Percentiles rank a stretch among this genome's conserved stretches.
phyloP scores from a whole-genome alignment of 768 basidiomycete species.

The Suillus alpinus region DNA sequence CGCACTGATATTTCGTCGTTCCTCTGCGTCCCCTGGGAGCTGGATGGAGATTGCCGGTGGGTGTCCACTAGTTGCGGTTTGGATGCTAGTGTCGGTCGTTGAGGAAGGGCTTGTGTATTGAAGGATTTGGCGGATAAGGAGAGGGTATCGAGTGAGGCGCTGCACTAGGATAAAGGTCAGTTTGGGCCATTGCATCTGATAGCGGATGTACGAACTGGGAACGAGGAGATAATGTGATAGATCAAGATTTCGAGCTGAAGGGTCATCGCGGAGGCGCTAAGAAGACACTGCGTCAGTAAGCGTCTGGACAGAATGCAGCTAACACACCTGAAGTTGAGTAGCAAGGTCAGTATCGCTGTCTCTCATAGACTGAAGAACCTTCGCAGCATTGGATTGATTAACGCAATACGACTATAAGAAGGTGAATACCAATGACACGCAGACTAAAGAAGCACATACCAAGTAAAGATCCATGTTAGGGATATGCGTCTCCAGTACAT shows the following conservation, averaged over 20 bases:
- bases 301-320: neutral
- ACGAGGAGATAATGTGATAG: slow-evolving; percentile 86
- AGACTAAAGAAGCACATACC: slow-evolving; percentile 38
- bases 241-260: slow-evolving; percentile 76
- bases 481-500: slow-evolving; percentile 74
- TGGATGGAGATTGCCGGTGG: slow-evolving; percentile 1
- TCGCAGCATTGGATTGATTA: slow-evolving; percentile 78
- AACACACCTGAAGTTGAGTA: slow-evolving; percentile 59
- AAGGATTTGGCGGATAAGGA: slow-evolving; percentile 83
- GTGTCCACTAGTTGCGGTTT: neutral
- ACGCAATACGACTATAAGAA: slow-evolving; percentile 78
- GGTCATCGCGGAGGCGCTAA: slow-evolving; percentile 74
- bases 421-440: neutral
- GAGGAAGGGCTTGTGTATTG: slow-evolving; percentile 67
- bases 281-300: neutral
- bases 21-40: slow-evolving; percentile 33
- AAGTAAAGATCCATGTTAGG: slow-evolving; percentile 76
- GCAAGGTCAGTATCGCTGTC: slow-evolving; percentile 65
- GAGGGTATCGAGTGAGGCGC: slow-evolving; percentile 90
- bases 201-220: slow-evolving; percentile 58
- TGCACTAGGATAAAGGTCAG: slow-evolving; percentile 60
- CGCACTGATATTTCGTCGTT: slow-evolving; percentile 50
- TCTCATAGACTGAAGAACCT: slow-evolving; percentile 70
- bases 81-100: neutral
- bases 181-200: neutral